Evolutionary conservation across 352 stramenopile genomes (phyloP).

Genomic region (Phytophthora litchii): DNA sequence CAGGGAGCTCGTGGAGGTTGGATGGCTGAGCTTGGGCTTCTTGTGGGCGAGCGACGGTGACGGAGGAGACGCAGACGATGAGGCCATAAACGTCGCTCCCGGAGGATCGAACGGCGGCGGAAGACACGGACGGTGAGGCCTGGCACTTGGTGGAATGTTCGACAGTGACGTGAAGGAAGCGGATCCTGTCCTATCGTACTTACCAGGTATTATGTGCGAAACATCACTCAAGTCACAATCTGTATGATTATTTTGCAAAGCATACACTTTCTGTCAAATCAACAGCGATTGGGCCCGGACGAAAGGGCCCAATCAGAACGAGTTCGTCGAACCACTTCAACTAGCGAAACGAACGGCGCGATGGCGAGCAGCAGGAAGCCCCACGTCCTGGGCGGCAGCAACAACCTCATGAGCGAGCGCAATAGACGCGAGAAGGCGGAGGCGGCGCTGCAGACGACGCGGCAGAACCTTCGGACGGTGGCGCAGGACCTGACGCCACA

Average conservation of each 20-base stretch:
- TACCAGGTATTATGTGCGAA: background rate
- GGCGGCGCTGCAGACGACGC: constrained; percentile 40
- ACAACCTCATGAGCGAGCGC: constrained; percentile 65
- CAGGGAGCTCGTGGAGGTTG: constrained; percentile 17
- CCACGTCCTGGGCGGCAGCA: constrained; percentile 70
- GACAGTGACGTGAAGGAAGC: constrained; percentile 11
- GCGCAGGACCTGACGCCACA: constrained; percentile 52
- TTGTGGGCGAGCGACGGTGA: constrained; percentile 47
- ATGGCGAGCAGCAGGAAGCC: constrained; percentile 27
- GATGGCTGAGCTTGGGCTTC: constrained; percentile 49
- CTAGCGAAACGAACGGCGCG: constrained; percentile 18
- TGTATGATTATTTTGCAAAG: no score
- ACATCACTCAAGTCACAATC: no score
- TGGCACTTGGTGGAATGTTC: constrained; percentile 28
- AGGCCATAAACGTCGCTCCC: constrained; percentile 44
- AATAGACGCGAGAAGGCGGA: constrained; percentile 64
- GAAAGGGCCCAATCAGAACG: no score
- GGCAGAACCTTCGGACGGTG: constrained; percentile 43
- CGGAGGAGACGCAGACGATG: constrained; percentile 34
- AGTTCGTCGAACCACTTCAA: no score
- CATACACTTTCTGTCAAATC: no score
- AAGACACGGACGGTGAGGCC: background rate
- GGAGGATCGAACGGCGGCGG: background rate
- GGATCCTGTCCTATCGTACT: constrained; percentile 2
- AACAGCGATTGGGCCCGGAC: no score